Base-by-base conservation (phyloP, 139 green algal genomes). In the Chlamydomonas eustigma region DNA sequence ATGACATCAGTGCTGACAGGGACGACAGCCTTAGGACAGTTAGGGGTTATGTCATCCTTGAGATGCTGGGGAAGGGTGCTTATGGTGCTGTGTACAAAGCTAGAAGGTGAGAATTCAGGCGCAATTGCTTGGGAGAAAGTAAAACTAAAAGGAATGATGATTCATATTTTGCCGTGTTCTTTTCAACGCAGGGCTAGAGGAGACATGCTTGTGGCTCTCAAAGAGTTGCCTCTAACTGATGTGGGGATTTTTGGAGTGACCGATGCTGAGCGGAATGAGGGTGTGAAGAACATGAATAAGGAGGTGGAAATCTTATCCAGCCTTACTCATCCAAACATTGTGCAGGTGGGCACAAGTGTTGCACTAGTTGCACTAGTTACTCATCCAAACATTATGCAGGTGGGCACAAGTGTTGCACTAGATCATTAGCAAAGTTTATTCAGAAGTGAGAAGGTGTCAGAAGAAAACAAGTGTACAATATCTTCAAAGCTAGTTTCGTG, bases 21-120 rank as follows among this genome's bases (percentile, higher is more conserved):
- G 74, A 80, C 37, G 76, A 69, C 64, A 63, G 39, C 3, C 37
- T 81, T 68, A 68, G 76, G 51, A 77, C 51, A 1, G 51, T 81
- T 25, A 37, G 37, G 4, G 72, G 71, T 31, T 88, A 88, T 70
- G 75, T 78, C 35, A 66, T 88, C 4, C 58, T 88, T 71, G 84
- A 88, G 80, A 80, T 88, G 75, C 84, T 88, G 66, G 84, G 84
- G 51, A 84, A 82, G 67, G 84, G 84, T 0, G 84, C 80, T 1
- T 88, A 85, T 66, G 84, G 84, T 30, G 77, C 80, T 1, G 84
- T 88, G 66, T 88, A 86, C 72, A 86, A 84, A 78, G 83, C 77
- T 28, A 71, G 76, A 34, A 82, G 79, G 76, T 80, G 68, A 28
- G 81, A 12, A 58, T 12, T 12, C 12, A 58, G 44, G 44, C 44